A percentile compares a stretch with the other conserved stretches of the same genome.
These are phyloP conservation scores for Lactarius pseudohatsudake DNA, from an alignment of 768 basidiomycete genomes.

Conservation along the genomic window DNA sequence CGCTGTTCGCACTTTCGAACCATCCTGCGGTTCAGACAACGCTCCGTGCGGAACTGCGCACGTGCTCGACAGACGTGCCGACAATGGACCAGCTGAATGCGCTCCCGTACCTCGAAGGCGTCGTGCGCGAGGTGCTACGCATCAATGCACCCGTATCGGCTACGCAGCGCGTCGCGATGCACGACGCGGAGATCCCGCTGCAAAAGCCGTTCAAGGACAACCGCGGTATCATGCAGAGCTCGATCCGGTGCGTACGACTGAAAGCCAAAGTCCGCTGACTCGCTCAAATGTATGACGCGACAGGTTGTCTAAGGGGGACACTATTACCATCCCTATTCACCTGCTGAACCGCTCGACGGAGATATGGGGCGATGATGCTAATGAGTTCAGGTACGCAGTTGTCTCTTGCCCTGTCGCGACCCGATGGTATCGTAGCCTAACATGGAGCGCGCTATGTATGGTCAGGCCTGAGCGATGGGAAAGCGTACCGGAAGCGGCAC, in stretches of 20 bases:
- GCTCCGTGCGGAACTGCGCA: slow-evolving; percentile 37
- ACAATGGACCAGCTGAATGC: slow-evolving; percentile 35
- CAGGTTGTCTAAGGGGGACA: slow-evolving; percentile 28
- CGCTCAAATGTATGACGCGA: neutral
- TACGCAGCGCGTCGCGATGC: slow-evolving; percentile 31
- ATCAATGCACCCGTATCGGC: slow-evolving; percentile 31
- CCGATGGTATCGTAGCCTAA: neutral
- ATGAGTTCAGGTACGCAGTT: slow-evolving; percentile 32
- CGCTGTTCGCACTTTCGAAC: slow-evolving; percentile 36
- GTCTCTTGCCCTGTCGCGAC: too few relatives aligned
- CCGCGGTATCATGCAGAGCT: slow-evolving; percentile 18
- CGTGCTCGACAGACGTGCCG: slow-evolving; percentile 29
- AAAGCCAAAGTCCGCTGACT: neutral
- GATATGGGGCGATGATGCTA: slow-evolving; percentile 39
- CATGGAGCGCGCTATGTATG: neutral
- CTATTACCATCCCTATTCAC: slow-evolving; percentile 31
- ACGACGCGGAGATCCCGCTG: slow-evolving; percentile 37
- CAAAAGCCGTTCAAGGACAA: slow-evolving; percentile 29
- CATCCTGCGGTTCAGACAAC: slow-evolving; percentile 36
- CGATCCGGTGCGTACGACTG: slow-evolving; percentile 22
- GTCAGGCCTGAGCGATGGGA: slow-evolving; percentile 30
- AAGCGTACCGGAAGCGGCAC: slow-evolving; percentile 19
- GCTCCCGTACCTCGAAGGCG: slow-evolving; percentile 53
- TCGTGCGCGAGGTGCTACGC: slow-evolving; percentile 36
- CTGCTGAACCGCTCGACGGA: slow-evolving; percentile 32